A percentile compares a stretch with the other conserved stretches of the same genome.
These are phyloP conservation scores for Lactarius psammicola DNA, from an alignment of 768 basidiomycete genomes.

Conservation along the genomic window DNA sequence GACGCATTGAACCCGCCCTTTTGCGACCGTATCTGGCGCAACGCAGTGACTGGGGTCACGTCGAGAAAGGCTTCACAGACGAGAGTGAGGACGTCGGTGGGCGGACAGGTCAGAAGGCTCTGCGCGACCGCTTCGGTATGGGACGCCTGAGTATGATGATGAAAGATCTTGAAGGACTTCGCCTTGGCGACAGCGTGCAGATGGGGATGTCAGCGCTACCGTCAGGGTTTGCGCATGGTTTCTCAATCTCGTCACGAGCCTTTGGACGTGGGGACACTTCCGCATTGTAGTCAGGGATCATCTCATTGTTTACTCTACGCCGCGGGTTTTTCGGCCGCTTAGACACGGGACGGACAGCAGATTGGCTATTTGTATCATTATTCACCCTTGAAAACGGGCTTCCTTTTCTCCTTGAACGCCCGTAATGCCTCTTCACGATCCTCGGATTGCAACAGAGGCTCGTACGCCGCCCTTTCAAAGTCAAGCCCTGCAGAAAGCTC, in stretches of 20 bases:
- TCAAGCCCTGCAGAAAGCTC: slow-evolving; percentile 62
- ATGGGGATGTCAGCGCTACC: slow-evolving; percentile 59
- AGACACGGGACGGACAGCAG: background rate
- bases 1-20: slow-evolving; percentile 82
- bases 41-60: slow-evolving; percentile 87
- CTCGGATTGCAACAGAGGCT: slow-evolving; percentile 66
- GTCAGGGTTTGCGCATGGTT: slow-evolving; percentile 51
- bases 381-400: slow-evolving; percentile 78
- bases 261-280: slow-evolving; percentile 35
- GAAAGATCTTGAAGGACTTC: slow-evolving; percentile 78
- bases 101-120: slow-evolving; percentile 49
- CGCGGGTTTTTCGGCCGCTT: background rate
- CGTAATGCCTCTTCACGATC: slow-evolving; percentile 82
- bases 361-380: slow-evolving; percentile 36
- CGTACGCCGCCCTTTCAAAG: slow-evolving; percentile 84
- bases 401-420: slow-evolving; percentile 84
- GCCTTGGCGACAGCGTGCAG: slow-evolving; percentile 51
- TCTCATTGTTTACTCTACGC: background rate
- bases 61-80: slow-evolving; percentile 69
- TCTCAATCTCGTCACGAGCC: slow-evolving; percentile 48
- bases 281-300: background rate
- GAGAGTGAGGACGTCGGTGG: slow-evolving; percentile 42
- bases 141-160: slow-evolving; percentile 80
- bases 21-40: slow-evolving; percentile 89
- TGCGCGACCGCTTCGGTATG: slow-evolving; percentile 60